A percentile compares a stretch with the other conserved stretches of the same genome.
Conservation (phyloP, 345 rosid species). For the Salix suchowensis region DNA sequence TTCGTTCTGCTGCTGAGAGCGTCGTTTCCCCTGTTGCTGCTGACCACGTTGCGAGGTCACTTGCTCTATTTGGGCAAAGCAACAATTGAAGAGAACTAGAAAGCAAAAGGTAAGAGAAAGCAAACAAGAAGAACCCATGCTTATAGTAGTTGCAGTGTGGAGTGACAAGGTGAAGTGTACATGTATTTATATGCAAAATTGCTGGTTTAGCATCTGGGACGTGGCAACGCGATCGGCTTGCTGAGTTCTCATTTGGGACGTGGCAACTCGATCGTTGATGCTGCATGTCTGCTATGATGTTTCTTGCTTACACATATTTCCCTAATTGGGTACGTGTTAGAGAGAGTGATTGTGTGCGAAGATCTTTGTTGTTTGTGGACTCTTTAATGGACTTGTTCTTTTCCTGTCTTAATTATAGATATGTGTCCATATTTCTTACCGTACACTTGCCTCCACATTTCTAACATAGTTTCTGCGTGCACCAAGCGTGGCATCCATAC, state of each 20-base stretch:
- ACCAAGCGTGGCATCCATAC: no score
- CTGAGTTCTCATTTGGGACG: not conserved
- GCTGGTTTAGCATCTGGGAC: not conserved
- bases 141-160: not conserved
- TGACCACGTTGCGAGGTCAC: not conserved
- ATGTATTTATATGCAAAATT: not conserved
- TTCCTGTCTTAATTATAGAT: no score
- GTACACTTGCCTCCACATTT: no score
- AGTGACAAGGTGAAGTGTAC: not conserved
- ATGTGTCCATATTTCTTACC: no score
- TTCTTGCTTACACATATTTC: not conserved
- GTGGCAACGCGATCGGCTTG: not conserved
- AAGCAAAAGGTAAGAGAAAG: not conserved
- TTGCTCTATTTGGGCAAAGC: constrained; percentile 6
- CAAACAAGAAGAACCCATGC: not conserved
- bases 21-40: constrained; percentile 14
- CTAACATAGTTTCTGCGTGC: no score
- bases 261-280: not conserved
- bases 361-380: not conserved
- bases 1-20: constrained; percentile 9
- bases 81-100: constrained; percentile 7
- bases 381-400: not conserved
- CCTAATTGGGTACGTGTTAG: not conserved
- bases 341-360: not conserved
- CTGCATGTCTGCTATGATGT: not conserved